These are phyloP conservation scores for Aspergillus unguis DNA, from an alignment of 2,329 filamentous ascomycete genomes.

Conservation along the genomic window DNA sequence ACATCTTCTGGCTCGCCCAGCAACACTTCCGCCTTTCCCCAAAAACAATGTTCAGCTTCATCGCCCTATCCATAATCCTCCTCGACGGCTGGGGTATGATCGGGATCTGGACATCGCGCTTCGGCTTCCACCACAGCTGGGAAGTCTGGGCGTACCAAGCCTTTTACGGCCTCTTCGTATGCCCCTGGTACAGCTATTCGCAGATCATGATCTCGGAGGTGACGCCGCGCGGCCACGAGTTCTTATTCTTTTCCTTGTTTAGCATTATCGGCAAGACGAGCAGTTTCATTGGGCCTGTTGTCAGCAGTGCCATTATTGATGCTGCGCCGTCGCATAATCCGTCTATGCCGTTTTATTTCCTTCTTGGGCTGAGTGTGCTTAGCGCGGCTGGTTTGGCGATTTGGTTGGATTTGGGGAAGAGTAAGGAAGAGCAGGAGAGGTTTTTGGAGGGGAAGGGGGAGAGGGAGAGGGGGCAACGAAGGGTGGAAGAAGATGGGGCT, in stretches of 20 bases:
- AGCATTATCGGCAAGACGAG: slow-evolving; percentile 67
- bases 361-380: slow-evolving; percentile 57
- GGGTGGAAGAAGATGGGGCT: not conserved
- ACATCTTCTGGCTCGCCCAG: slow-evolving; percentile 60
- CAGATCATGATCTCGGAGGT: slow-evolving; percentile 71
- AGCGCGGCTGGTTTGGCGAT: slow-evolving; percentile 54
- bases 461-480: not conserved
- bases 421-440: slow-evolving; percentile 55
- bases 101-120: slow-evolving; percentile 54
- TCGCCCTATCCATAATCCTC: slow-evolving; percentile 60
- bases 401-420: slow-evolving; percentile 61
- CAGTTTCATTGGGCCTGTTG: slow-evolving; percentile 65
- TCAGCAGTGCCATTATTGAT: slow-evolving; percentile 68
- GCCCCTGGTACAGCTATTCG: slow-evolving; percentile 68
- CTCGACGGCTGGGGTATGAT: slow-evolving; percentile 59
- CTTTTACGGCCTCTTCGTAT: slow-evolving; percentile 65
- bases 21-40: slow-evolving; percentile 57
- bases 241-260: slow-evolving; percentile 68
- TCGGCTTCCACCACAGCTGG: slow-evolving; percentile 54
- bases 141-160: slow-evolving; percentile 52
- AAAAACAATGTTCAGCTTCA: slow-evolving; percentile 66
- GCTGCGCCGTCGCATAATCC: slow-evolving; percentile 54
- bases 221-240: slow-evolving; percentile 65
- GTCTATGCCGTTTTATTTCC: slow-evolving; percentile 63
- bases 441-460: slow-evolving; percentile 46